These are phyloP conservation scores for Sclerotinia spermophila DNA, from an alignment of 2,329 filamentous ascomycete genomes.

Conservation along the genomic window DNA sequence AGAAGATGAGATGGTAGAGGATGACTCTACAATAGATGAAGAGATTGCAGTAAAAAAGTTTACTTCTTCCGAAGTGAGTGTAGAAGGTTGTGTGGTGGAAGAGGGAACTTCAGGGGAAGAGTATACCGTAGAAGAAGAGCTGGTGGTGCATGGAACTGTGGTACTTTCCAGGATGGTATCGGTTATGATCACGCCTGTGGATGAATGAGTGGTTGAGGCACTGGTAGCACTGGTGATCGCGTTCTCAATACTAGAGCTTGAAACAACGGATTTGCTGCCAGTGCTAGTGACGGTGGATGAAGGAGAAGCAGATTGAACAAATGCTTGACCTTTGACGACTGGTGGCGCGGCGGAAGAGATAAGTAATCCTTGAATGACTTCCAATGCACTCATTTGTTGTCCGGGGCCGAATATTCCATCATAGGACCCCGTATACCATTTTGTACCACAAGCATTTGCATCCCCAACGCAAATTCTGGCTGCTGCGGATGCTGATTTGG, in stretches of 20 bases:
- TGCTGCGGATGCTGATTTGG: constrained; percentile 52
- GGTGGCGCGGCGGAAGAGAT: constrained; percentile 38
- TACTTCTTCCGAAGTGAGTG: background rate
- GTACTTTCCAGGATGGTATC: background rate
- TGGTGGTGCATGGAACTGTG: constrained; percentile 4
- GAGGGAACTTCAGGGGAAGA: background rate
- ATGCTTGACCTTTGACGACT: constrained; percentile 18
- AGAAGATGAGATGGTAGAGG: background rate
- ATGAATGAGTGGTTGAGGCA: background rate
- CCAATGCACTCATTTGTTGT: constrained; percentile 62
- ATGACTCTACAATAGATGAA: background rate
- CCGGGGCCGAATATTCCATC: constrained; percentile 56
- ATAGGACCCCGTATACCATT: constrained; percentile 57
- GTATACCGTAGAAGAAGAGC: background rate
- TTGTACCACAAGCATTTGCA: constrained; percentile 51
- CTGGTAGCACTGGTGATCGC: background rate
- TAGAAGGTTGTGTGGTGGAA: background rate
- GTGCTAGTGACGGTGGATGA: background rate
- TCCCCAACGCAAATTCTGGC: constrained; percentile 55
- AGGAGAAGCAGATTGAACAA: constrained; percentile 19
- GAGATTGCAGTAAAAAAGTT: background rate
- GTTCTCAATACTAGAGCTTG: background rate
- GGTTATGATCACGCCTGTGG: background rate
- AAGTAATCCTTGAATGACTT: constrained; percentile 59
- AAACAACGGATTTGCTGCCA: background rate